phyloP scores from a whole-genome alignment of 305 asterid species.

The Petunia hybrid region DNA sequence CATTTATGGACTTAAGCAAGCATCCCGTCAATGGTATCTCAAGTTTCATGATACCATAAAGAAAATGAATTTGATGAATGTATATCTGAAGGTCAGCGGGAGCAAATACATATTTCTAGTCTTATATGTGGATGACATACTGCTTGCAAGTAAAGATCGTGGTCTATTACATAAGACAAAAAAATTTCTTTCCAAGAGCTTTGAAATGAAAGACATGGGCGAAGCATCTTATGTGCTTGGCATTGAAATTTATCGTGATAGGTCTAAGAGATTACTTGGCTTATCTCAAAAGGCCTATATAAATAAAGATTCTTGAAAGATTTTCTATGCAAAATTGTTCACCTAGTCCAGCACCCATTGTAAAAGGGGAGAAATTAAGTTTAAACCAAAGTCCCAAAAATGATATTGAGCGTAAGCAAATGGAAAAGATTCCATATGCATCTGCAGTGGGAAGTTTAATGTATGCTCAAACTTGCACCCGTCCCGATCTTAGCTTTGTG shows the following conservation, averaged over 20 bases:
- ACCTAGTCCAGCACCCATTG: neutral
- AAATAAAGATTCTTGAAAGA: conserved; percentile 1
- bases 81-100: neutral
- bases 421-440: no score
- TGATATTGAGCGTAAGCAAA: no score
- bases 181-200: no score
- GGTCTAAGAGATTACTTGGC: neutral
- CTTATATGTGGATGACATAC: neutral
- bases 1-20: neutral
- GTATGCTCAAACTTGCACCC: no score
- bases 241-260: conserved; percentile 8
- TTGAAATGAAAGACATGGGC: neutral
- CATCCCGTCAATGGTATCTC: neutral
- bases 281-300: neutral
- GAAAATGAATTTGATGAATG: neutral
- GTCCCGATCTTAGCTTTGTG: no score
- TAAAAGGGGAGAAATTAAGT: neutral
- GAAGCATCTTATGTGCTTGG: neutral
- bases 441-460: no score
- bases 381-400: no score
- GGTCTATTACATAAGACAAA: neutral
- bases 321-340: conserved; percentile 22
- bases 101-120: no score
- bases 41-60: neutral
- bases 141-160: neutral